Evolutionary conservation across 1,139 yeast species (phyloP), one percentile per base, ranked within the genome.

Genomic region (Sugiyamaella neomexicana): DNA sequence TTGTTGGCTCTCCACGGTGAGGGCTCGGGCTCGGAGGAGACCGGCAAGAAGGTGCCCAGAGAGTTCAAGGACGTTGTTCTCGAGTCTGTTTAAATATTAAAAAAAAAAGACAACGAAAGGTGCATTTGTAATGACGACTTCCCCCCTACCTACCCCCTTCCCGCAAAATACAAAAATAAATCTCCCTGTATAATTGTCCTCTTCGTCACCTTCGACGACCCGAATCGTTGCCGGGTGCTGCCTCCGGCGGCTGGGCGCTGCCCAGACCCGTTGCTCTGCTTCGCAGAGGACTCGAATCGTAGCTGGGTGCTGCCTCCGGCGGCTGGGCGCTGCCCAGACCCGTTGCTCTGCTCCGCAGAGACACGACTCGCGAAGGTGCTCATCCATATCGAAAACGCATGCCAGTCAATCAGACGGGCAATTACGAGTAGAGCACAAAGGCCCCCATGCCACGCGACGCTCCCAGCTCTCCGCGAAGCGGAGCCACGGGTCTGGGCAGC

Each of bases 41-140:
- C 88, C 78, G 96, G 96, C 73, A 86, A 88, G 86, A 87, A 88
- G 83, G 91, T 88, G 70, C 77, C 85, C 71, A 77, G 83, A 67
- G 89, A 87, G 77, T 87, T 86, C 89, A 87, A 88, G 83, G 96
- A 88, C 75, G 93, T 86, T 75, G 86, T 88, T 74, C 86, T 88
- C 76, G 95, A 85, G 80, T 73, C 86, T 72, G 91, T 86, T 72
- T 86, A 85, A 80, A 5, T 3, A 20, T 72, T 86, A 85, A 80
- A 5, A 20, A 20, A 20, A 20, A 20, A 3, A 20, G 25, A 69
- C 46, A 34, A 25, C 42, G n/a, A 46, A 49, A 42, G 5, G 25
- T 20, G 47, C 47, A 44, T 44, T 44, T 44, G 47, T 44, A 44
- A 31, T 34, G 47, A 44, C 39, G 47, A 44, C 47, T 44, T 44